Conservation (phyloP, 192 early-diverging fungal genomes). For the Backusella mclennaniae region DNA sequence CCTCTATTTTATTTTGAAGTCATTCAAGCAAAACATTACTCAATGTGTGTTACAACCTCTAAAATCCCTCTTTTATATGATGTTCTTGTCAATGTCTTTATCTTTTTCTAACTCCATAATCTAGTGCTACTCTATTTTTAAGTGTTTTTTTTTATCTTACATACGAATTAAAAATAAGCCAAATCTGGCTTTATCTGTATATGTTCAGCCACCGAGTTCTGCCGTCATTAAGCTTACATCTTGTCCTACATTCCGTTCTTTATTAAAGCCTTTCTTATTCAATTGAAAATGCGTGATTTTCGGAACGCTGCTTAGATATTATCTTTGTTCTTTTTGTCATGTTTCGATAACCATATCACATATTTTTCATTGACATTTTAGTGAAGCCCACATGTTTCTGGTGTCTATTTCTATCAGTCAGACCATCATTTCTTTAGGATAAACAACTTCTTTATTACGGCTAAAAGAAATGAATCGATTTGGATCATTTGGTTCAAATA, state of each 20-base stretch:
- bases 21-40: background rate
- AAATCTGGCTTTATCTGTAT: background rate
- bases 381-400: too few relatives aligned
- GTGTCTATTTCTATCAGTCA: background rate
- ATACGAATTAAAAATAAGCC: background rate
- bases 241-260: background rate
- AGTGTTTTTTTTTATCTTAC: background rate
- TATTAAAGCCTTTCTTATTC: background rate
- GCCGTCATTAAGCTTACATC: background rate
- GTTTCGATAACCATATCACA: background rate
- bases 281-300: background rate
- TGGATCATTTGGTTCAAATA: background rate
- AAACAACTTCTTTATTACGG: background rate
- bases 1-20: background rate
- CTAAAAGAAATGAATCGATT: background rate
- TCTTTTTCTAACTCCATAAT: slow-evolving; percentile 5
- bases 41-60: background rate
- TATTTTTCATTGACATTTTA: background rate
- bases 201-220: background rate
- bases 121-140: background rate
- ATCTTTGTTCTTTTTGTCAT: background rate
- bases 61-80: background rate
- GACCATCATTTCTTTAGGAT: background rate
- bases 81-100: background rate
- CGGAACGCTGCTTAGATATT: background rate